phyloP scores from a whole-genome alignment of 192 early-diverging fungal genomes.

The Oehlia diaphana region DNA sequence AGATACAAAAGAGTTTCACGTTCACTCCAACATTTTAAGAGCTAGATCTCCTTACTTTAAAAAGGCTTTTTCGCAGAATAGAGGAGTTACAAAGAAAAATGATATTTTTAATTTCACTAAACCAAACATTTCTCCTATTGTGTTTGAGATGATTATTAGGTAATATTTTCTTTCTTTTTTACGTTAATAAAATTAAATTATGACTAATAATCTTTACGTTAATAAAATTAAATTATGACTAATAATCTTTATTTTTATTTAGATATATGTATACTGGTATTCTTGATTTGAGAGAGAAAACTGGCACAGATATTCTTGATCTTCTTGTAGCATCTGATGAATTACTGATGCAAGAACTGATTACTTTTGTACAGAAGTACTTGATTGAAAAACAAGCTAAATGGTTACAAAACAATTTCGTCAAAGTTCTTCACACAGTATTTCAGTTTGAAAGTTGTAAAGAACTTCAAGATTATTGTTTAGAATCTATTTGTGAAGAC shows the following conservation, averaged over 20 bases:
- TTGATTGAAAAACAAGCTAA: constrained; percentile 7
- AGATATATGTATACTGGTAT: constrained; percentile 18
- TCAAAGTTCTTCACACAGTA: neutral
- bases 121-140: constrained; percentile 21
- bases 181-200: no score
- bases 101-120: neutral
- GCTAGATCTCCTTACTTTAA: constrained; percentile 10
- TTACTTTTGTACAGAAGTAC: neutral
- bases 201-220: no score
- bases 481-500: constrained; percentile 8
- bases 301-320: neutral
- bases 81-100: neutral
- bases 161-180: neutral
- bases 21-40: constrained; percentile 8
- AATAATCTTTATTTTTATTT: no score
- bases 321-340: constrained; percentile 21
- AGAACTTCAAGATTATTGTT: constrained; percentile 3
- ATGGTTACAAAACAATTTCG: constrained; percentile 4
- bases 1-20: constrained; percentile 6
- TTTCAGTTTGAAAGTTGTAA: neutral
- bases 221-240: no score
- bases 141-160: neutral
- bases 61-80: neutral
- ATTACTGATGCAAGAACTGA: constrained; percentile 12
- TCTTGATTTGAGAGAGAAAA: neutral